Percentiles rank a stretch among this genome's conserved stretches.
Conservation (phyloP, 331 rosid species). For the Rhamnella rubrinervis region DNA sequence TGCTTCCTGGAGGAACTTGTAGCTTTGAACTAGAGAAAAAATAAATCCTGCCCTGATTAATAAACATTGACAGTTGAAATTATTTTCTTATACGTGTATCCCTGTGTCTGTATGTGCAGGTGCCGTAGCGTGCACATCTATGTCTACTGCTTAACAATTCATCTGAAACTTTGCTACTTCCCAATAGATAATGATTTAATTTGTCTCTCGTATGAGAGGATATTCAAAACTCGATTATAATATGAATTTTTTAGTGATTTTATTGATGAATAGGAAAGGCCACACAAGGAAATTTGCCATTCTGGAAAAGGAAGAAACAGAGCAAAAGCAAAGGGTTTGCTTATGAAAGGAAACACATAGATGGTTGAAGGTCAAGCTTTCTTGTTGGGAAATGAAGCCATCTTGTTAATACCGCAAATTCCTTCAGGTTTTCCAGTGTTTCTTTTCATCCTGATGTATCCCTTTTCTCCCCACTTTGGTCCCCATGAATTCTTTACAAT, state of each 20-base stretch:
- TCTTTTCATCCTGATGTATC: slow-evolving; percentile 53
- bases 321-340: slow-evolving; percentile 1
- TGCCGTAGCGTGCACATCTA: neutral
- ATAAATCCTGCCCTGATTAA: too few species aligned
- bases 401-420: slow-evolving; percentile 51
- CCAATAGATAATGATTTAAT: neutral
- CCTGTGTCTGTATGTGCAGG: neutral
- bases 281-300: slow-evolving; percentile 11
- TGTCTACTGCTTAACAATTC: neutral
- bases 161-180: too few species aligned
- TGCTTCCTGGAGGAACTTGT: slow-evolving; percentile 23
- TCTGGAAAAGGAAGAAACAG: slow-evolving; percentile 15
- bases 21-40: neutral
- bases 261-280: slow-evolving; percentile 17
- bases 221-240: neutral
- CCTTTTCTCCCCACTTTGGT: slow-evolving; percentile 56
- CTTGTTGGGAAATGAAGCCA: slow-evolving; percentile 63
- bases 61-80: neutral
- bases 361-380: slow-evolving; percentile 17
- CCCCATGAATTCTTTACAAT: slow-evolving; percentile 64
- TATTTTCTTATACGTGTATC: neutral
- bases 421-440: slow-evolving; percentile 56
- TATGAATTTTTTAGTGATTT: slow-evolving; percentile 1
- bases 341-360: neutral
- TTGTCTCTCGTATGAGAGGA: neutral